Percentiles rank a stretch among this genome's conserved stretches.
Conservation (phyloP, 257 asterid genomes). For the Fraxinus americana region DNA sequence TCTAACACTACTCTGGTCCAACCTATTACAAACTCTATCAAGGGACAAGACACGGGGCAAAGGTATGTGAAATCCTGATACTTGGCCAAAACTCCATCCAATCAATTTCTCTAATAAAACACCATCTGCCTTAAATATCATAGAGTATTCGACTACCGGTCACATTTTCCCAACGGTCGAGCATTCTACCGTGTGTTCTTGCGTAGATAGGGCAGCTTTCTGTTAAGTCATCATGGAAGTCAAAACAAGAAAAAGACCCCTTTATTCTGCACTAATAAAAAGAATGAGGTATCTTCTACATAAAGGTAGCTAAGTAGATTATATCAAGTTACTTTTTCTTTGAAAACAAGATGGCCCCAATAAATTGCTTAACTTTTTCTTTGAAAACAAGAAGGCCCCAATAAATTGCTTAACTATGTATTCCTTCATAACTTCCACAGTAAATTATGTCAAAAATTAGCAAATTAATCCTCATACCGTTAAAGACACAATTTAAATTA, state of each 20-base stretch:
- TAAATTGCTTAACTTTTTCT: neutral
- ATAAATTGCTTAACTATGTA: neutral
- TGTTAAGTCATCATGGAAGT: constrained; percentile 22
- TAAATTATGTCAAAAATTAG: neutral
- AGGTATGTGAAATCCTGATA: neutral
- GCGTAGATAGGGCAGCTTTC: constrained; percentile 2
- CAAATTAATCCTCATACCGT: neutral
- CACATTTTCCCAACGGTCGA: neutral
- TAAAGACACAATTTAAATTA: neutral
- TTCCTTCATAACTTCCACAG: neutral
- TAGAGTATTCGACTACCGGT: neutral
- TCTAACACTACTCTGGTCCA: neutral
- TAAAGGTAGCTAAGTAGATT: neutral
- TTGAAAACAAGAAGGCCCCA: neutral
- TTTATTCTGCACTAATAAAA: neutral
- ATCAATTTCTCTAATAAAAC: neutral
- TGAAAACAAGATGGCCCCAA: neutral
- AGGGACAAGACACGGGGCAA: neutral
- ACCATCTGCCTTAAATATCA: neutral
- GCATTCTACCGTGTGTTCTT: neutral
- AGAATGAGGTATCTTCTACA: neutral
- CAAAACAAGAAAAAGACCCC: neutral
- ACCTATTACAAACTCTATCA: neutral
- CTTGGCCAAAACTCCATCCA: neutral
- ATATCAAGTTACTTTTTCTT: neutral